Base-by-base conservation (phyloP, 352 stramenopile species). In the Pythium pyrilobum region DNA sequence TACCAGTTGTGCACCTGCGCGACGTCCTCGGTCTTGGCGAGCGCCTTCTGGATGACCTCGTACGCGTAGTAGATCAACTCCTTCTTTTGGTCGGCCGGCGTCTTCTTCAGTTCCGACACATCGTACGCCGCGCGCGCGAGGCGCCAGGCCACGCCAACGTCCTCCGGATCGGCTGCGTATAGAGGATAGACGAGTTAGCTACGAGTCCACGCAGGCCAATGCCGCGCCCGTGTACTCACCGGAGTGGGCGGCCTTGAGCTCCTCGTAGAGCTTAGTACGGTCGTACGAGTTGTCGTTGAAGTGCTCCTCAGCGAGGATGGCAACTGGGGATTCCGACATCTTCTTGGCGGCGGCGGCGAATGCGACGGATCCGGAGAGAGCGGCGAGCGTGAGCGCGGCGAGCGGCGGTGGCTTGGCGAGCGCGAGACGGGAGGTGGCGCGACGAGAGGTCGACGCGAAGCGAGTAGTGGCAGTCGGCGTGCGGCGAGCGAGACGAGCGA, bases 1-100 rank as follows among this genome's bases (percentile, higher is more conserved):
- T 70, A 85, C 83, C 80, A 92, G 59, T 88, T 90, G 67, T 95
- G 82, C 38, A 92, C 72, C 24, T 79, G 67, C 5, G 82, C 79
- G n/a, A 49, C 56, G 31, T 53, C 48, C 31, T 62, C 54, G 38
- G 45, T 48, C 32, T 55, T 56, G 45, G 47, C 28, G 52, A 67
- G 38, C 24, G 82, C 64, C 41, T 92, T 77, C 21, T 79, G 60
- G 12, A 74, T 76, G 5, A 78, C 60, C 29, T 67, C 66, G 40
- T 89, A 69, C 56, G 80, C 75, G 41, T 69, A 59, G 54, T 76
- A 76, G n/a, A 62, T 73, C 21, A 73, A 56, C 34, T 64, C 32
- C 56, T 76, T 76, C 52, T 66, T 56, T 29, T 73, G 64, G 31
- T 69, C 67, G 4, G 52, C 41, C 8, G 64, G 18, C 4, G 65